Conservation (phyloP, 2,329 filamentous ascomycete species). For the Verticillium albo-atrum region DNA sequence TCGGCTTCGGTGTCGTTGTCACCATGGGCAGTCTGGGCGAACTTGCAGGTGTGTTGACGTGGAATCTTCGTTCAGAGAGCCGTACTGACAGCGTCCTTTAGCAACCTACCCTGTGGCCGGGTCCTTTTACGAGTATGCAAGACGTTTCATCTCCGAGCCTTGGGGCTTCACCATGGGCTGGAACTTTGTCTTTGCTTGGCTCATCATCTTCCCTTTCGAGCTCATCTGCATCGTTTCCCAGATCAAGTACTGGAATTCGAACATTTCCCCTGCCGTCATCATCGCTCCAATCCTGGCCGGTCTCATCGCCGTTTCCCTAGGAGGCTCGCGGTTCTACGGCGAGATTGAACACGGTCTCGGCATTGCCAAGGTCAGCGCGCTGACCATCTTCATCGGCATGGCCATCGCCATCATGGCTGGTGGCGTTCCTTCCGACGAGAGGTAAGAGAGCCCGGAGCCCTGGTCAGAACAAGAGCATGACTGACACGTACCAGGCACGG, state of each 20-base stretch:
- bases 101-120: constrained; percentile 27
- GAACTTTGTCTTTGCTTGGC: constrained; percentile 31
- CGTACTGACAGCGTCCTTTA: constrained; percentile 6
- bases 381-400: constrained; percentile 52
- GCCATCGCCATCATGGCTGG: constrained; percentile 48
- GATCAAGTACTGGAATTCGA: constrained; percentile 21
- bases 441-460: constrained; percentile 37
- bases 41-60: constrained; percentile 17
- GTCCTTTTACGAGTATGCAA: constrained; percentile 33
- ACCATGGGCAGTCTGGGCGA: constrained; percentile 23
- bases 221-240: constrained; percentile 28
- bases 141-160: constrained; percentile 29
- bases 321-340: constrained; percentile 40
- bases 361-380: constrained; percentile 45
- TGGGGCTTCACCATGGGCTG: constrained; percentile 36
- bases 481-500: constrained; percentile 6
- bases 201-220: constrained; percentile 31
- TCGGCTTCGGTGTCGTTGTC: constrained; percentile 25
- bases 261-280: constrained; percentile 18
- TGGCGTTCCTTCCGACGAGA: constrained; percentile 37
- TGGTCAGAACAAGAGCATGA: too few species aligned
- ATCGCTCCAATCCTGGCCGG: constrained; percentile 33
- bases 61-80: constrained; percentile 10
- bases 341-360: constrained; percentile 50
- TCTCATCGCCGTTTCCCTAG: constrained; percentile 36